Evolutionary conservation across 2,329 filamentous ascomycete genomes (phyloP).

Genomic region (Xylariaceae sp.): DNA sequence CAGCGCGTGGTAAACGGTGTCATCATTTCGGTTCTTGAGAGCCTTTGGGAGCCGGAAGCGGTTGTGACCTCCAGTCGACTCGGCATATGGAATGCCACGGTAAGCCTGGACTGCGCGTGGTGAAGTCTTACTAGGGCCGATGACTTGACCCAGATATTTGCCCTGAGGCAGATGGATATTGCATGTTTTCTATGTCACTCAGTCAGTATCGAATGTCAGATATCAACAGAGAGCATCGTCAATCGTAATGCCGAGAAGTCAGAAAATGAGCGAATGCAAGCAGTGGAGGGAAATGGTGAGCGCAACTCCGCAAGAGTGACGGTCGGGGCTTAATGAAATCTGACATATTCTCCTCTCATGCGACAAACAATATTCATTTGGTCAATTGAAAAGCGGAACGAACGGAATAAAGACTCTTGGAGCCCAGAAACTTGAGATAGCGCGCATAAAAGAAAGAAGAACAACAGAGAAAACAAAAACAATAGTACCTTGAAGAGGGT

Average conservation of each 20-base stretch:
- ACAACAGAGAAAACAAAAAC: not conserved
- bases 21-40: slow-evolving; percentile 24
- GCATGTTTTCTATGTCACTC: slow-evolving; percentile 23
- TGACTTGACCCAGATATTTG: slow-evolving; percentile 36
- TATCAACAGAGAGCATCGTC: not conserved
- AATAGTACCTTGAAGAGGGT: slow-evolving; percentile 19
- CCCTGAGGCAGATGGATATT: slow-evolving; percentile 37
- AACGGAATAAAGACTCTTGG: not conserved
- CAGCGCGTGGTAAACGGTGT: slow-evolving; percentile 32
- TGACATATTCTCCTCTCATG: not conserved
- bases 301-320: not conserved
- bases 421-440: not conserved
- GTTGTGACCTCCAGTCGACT: slow-evolving; percentile 35
- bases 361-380: not conserved
- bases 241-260: not conserved
- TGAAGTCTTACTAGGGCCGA: slow-evolving; percentile 27
- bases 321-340: not conserved
- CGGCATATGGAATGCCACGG: slow-evolving; percentile 47
- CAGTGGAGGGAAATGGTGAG: not conserved
- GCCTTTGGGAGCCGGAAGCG: slow-evolving; percentile 42
- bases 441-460: not conserved
- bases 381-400: not conserved
- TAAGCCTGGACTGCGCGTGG: slow-evolving; percentile 44
- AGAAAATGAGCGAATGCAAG: not conserved
- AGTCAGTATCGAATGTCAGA: slow-evolving; percentile 17